Conservation (phyloP, 345 rosid species). For the Acer yangbiense region DNA sequence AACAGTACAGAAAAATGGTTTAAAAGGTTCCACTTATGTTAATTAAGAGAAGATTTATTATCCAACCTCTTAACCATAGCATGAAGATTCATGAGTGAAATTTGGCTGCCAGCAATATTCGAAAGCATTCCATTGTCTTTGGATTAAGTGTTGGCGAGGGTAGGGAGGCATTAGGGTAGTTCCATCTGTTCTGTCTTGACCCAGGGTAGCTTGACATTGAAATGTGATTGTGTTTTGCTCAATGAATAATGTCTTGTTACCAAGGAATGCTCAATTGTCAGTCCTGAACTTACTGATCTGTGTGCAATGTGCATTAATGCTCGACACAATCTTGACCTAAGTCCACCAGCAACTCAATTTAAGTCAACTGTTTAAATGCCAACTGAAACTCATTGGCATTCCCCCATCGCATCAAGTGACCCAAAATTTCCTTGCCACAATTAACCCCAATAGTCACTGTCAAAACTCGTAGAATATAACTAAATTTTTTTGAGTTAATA, state of each 20-base stretch:
- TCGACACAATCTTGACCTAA: background rate
- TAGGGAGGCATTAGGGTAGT: background rate
- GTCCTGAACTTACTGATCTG: background rate
- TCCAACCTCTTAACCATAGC: no score
- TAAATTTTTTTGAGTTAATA: background rate
- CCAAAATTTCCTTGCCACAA: background rate
- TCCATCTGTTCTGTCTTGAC: background rate
- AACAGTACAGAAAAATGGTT: no score
- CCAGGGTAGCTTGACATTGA: background rate
- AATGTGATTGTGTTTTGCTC: background rate
- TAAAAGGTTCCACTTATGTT: background rate
- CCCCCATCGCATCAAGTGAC: background rate
- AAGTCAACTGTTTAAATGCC: background rate
- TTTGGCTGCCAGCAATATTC: background rate
- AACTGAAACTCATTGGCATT: background rate
- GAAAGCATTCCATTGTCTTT: background rate
- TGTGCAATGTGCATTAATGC: background rate
- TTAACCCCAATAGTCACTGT: background rate
- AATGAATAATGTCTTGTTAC: background rate
- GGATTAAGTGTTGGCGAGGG: background rate
- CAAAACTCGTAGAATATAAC: background rate
- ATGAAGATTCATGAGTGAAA: background rate
- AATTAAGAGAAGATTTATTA: background rate
- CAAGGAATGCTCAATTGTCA: background rate
- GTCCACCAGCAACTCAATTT: background rate